Base-by-base conservation (phyloP, 129 eudicot species). In the Rutidosis leptorrhynchoides region DNA sequence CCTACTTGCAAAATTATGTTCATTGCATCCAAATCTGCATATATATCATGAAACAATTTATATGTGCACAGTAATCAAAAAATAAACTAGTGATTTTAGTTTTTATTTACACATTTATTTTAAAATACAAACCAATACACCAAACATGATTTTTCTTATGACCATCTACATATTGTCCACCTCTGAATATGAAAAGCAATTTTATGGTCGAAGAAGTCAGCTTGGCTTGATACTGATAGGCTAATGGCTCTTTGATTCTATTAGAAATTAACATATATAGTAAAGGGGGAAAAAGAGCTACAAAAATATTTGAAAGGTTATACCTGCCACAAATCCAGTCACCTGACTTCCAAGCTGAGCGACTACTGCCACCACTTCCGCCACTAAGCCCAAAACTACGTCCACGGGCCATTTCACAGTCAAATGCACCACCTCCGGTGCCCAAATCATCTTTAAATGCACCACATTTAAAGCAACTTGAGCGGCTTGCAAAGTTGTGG, bases 291-390 rank as follows among this genome's bases (percentile, higher is more conserved):
- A 29, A 29, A 4, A 29, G 6, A 9, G 45, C 14, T 40, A 40
- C 46, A 40, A 40, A 12, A 12, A 0, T 40, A 40, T 40, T 40
- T 12, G 5, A 12, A 40, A 11, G 46, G 5, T 12, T 40, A n/a
- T 77, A 91, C 98, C 96, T 85, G 73, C 69, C 67, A 68, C 99
- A 94, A 72, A 94, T 89, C 99, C 99, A 94, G 83, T 94, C 99
- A 61, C 80, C 80, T 0, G 80, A 75, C 65, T 75, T 75, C 80
- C 80, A 75, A n/a, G 97, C 99, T 37, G 99, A 85, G 86, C 95
- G 87, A 3, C 97, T 85, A 17, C 95, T 77, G 1, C 86, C 84
- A 21, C 88, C 67, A 7, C 80, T 74, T 9, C 75, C 78, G 21
- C 77, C 82, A 51, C 57, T 78, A 20, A 78, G 76, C 23, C 80